Evolutionary conservation across 2,329 filamentous ascomycete genomes (phyloP).

Genomic region (Aspergillus puulaauensis): DNA sequence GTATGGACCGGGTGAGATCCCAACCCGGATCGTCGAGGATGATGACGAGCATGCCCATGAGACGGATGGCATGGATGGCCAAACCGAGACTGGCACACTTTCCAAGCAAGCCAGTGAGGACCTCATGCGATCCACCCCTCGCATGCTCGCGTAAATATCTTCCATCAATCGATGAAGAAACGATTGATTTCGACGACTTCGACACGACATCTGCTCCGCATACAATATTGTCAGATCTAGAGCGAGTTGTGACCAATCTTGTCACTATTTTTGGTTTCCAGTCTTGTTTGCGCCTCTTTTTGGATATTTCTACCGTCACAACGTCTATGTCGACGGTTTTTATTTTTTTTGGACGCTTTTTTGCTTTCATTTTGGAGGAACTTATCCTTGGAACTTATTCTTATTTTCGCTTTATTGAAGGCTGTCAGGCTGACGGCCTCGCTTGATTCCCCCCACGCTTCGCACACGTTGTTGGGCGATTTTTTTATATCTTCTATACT

Average conservation of each 20-base stretch:
- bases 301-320: slow-evolving; percentile 19
- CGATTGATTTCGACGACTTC: slow-evolving; percentile 35
- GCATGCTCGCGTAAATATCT: slow-evolving; percentile 33
- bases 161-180: slow-evolving; percentile 29
- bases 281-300: slow-evolving; percentile 16
- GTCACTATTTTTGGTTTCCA: slow-evolving; percentile 17
- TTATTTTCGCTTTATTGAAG: slow-evolving; percentile 2
- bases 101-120: slow-evolving; percentile 42
- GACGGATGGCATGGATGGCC: slow-evolving; percentile 36
- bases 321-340: slow-evolving; percentile 11
- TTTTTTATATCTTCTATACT: slow-evolving; percentile 15
- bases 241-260: slow-evolving; percentile 21
- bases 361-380: slow-evolving; percentile 13
- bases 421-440: slow-evolving; percentile 9
- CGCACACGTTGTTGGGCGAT: not conserved
- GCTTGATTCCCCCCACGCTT: slow-evolving; percentile 5
- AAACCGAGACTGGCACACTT: slow-evolving; percentile 35
- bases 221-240: slow-evolving; percentile 22
- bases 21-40: slow-evolving; percentile 89
- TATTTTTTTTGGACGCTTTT: slow-evolving; percentile 12
- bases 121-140: slow-evolving; percentile 35
- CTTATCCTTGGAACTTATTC: not conserved
- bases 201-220: slow-evolving; percentile 28
- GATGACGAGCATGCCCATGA: slow-evolving; percentile 64
- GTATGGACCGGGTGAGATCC: slow-evolving; percentile 78